Percentiles rank a stretch among this genome's conserved stretches.
Conservation (phyloP, 106 monocot genomes). For the Dendrobium chrysotoxum region DNA sequence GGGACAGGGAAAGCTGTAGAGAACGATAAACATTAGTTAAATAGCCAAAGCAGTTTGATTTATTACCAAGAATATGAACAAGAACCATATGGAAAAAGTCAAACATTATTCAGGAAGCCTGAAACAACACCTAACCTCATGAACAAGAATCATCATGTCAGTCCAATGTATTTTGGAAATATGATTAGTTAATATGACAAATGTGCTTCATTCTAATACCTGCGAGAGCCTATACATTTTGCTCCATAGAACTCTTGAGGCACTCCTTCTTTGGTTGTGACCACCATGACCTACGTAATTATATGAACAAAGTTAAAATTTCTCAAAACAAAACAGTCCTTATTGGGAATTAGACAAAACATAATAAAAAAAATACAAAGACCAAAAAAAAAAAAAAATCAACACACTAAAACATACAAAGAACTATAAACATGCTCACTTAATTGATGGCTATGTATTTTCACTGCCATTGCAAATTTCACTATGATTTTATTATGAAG, state of each 20-base stretch:
- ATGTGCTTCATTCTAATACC: constrained; percentile 25
- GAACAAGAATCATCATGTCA: neutral
- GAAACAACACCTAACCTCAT: neutral
- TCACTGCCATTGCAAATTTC: no score
- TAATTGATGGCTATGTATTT: no score
- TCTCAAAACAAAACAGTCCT: neutral
- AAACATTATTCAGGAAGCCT: neutral
- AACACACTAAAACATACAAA: no score
- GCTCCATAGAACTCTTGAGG: constrained; percentile 93
- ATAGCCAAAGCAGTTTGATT: no score
- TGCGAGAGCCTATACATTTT: constrained; percentile 92
- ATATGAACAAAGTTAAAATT: neutral
- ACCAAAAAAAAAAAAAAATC: no score
- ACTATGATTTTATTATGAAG: neutral
- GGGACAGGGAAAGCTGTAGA: constrained; percentile 84
- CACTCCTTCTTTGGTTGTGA: constrained; percentile 86
- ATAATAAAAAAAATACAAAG: no score
- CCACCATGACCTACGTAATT: constrained; percentile 64
- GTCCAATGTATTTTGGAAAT: neutral
- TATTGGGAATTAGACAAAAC: no score
- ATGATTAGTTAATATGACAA: neutral
- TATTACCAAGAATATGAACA: neutral
- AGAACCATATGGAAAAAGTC: neutral
- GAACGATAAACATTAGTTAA: neutral
- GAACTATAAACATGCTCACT: no score